These are phyloP conservation scores for Albophoma yamanashiensis DNA, from an alignment of 2,329 filamentous ascomycete species.

Conservation along the genomic window DNA sequence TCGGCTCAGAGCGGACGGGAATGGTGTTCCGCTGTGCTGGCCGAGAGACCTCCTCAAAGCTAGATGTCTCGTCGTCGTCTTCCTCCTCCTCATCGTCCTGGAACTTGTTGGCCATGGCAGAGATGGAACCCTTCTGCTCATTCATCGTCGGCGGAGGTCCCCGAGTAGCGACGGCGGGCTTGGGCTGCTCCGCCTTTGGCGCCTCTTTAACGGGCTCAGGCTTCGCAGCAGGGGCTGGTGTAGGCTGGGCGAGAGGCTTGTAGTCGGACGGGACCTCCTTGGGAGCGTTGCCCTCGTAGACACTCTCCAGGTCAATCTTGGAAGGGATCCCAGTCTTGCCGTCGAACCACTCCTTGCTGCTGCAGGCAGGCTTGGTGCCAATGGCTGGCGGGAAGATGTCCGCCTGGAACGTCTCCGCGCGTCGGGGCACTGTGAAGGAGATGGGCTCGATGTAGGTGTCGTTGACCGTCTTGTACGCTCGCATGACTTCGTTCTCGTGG, in stretches of 20 bases:
- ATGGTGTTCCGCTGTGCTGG: constrained; percentile 51
- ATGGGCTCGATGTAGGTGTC: constrained; percentile 92
- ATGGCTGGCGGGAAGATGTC: constrained; percentile 89
- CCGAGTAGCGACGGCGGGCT: constrained; percentile 31
- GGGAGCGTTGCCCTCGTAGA: constrained; percentile 77
- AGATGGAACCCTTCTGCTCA: constrained; percentile 80
- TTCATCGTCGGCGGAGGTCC: constrained; percentile 58
- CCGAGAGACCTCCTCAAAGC: constrained; percentile 78
- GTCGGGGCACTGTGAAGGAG: constrained; percentile 90
- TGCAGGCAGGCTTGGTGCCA: constrained; percentile 71
- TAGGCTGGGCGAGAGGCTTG: constrained; percentile 41
- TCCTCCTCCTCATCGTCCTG: constrained; percentile 63
- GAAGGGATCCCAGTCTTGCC: constrained; percentile 77
- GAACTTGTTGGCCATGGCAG: constrained; percentile 76
- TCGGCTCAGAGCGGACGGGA: constrained; percentile 26
- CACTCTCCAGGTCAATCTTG: constrained; percentile 86
- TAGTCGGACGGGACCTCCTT: constrained; percentile 65
- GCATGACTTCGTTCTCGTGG: constrained; percentile 93
- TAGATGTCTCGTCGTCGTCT: constrained; percentile 58
- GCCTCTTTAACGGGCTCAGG: constrained; percentile 22
- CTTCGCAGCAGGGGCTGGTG: constrained; percentile 32
- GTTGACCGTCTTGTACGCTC: constrained; percentile 94
- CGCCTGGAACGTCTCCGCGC: constrained; percentile 90
- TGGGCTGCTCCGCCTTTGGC: constrained; percentile 45
- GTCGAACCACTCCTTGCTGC: constrained; percentile 70